Conservation (phyloP, 345 rosid genomes). For the Salix dunnii region DNA sequence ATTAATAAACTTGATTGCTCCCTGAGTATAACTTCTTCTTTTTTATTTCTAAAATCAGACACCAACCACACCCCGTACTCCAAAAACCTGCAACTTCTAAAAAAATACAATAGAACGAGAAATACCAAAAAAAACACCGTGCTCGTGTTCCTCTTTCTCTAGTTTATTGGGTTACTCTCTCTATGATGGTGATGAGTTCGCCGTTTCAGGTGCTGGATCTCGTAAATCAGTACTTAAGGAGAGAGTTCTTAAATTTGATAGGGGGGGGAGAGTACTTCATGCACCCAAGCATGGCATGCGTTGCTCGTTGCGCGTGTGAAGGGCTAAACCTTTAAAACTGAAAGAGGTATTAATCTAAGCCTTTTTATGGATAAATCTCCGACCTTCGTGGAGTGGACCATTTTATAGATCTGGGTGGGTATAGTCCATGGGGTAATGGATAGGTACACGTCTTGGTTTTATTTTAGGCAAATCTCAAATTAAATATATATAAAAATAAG, state of each 20-base stretch:
- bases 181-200: background rate
- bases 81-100: constrained; percentile 52
- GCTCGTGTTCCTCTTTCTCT: background rate
- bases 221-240: background rate
- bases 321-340: too few species aligned
- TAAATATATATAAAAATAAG: too few species aligned
- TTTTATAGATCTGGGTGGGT: background rate
- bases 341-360: background rate
- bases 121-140: background rate
- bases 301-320: constrained; percentile 18
- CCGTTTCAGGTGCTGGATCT: background rate
- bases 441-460: background rate
- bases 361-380: constrained; percentile 16
- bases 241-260: background rate
- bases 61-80: constrained; percentile 66
- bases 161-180: background rate
- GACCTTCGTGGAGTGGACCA: constrained; percentile 31
- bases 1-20: background rate
- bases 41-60: constrained; percentile 22
- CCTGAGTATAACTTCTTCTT: background rate
- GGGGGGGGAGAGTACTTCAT: background rate
- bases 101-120: background rate
- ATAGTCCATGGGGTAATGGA: background rate
- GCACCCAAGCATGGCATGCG: constrained; percentile 13
- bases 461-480: too few species aligned